Conservation (phyloP, 73 alveolate species). For the Symbiodinium pilosum region DNA sequence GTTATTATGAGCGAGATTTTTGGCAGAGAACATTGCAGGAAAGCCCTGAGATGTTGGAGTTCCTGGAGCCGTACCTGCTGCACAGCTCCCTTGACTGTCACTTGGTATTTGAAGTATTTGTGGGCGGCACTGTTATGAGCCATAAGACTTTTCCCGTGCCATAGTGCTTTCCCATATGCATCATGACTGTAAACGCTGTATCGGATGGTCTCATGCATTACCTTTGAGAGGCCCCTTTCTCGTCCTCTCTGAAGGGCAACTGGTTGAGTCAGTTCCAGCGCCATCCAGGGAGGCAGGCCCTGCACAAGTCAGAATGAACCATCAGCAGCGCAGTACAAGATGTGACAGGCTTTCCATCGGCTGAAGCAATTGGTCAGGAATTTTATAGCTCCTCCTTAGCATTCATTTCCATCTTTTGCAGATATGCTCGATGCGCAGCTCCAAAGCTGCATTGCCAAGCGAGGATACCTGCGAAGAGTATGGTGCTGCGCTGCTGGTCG, state of each 20-base stretch:
- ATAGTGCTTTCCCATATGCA: too few relatives aligned
- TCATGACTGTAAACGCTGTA: too few relatives aligned
- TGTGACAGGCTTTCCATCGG: constrained; percentile 30
- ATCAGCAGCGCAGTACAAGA: not conserved
- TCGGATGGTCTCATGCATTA: too few relatives aligned
- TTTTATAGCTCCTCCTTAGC: not conserved
- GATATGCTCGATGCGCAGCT: too few relatives aligned
- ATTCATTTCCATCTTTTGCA: too few relatives aligned
- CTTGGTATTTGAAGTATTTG: not conserved
- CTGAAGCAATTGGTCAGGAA: constrained; percentile 30
- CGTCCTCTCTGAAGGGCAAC: constrained; percentile 52
- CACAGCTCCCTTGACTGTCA: constrained; percentile 61
- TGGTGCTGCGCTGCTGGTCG: constrained; percentile 50
- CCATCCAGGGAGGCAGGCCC: constrained; percentile 41
- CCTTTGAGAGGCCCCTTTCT: constrained; percentile 60
- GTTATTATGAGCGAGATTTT: not conserved
- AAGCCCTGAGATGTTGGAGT: constrained; percentile 60
- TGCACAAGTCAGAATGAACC: not conserved
- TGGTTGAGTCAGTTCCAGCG: constrained; percentile 29
- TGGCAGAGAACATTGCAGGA: not conserved
- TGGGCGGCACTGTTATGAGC: too few relatives aligned
- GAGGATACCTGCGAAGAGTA: constrained; percentile 42
- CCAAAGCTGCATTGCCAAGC: too few relatives aligned
- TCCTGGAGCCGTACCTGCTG: constrained; percentile 52
- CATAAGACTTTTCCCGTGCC: too few relatives aligned